A percentile compares a stretch with the other conserved stretches of the same genome.
Conservation (phyloP, 139 green algal genomes). For the Chlamydomonas sphaeroides region DNA sequence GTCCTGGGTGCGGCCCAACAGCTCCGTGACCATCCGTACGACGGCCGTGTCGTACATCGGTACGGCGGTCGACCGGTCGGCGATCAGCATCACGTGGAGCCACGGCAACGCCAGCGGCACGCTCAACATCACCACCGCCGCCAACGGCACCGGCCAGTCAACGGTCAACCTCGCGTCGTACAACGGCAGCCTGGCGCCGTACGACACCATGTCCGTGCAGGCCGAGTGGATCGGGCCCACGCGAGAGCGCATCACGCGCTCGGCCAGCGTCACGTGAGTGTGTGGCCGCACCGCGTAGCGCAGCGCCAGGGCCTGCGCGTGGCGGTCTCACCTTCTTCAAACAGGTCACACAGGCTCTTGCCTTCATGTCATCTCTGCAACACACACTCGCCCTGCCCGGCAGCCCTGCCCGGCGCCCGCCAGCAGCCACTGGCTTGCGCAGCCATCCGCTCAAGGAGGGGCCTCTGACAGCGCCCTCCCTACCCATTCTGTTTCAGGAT, state of each 20-base stretch:
- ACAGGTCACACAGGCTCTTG: too few species aligned
- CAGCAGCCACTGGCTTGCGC: too few species aligned
- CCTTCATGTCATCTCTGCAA: too few species aligned
- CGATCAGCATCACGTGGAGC: conserved; percentile 41
- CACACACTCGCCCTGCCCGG: too few species aligned
- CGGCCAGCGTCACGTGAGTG: conserved; percentile 38
- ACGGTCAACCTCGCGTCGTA: conserved; percentile 40
- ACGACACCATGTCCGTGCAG: conserved; percentile 33
- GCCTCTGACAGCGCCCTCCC: too few species aligned
- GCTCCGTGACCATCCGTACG: not conserved
- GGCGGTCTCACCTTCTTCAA: too few species aligned
- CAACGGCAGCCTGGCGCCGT: conserved; percentile 8
- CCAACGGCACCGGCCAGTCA: not conserved
- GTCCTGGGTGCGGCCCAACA: not conserved
- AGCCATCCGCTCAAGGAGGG: too few species aligned
- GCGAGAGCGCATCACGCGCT: conserved; percentile 45
- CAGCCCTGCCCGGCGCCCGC: too few species aligned
- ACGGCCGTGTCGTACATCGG: conserved; percentile 39
- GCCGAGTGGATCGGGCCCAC: conserved; percentile 62
- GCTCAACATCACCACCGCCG: conserved; percentile 11
- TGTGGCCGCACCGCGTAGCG: not conserved
- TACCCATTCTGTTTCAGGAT: conserved; percentile 35
- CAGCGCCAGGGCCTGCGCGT: too few species aligned
- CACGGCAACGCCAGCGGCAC: not conserved
- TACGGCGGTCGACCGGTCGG: conserved; percentile 5